Evolutionary conservation across 225 moss, liverwort and hornwort species (phyloP).

Genomic region (Marchantia polymorpha): DNA sequence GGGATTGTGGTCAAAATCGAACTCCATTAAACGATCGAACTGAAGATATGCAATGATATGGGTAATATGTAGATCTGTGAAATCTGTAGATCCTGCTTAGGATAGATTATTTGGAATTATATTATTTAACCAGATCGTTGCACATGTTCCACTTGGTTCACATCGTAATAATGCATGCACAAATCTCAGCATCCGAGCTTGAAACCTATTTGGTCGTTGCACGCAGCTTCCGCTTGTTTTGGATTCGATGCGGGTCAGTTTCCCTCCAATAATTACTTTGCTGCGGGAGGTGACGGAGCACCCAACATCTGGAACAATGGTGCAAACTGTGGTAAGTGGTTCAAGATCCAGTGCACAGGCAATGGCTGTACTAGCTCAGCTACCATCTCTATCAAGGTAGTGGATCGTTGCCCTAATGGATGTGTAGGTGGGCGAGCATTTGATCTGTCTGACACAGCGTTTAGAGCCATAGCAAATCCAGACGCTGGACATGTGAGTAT

Average conservation of each 20-base stretch:
- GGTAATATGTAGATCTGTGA: too few species aligned
- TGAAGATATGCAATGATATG: too few species aligned
- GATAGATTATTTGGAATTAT: too few species aligned
- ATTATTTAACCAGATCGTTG: too few species aligned
- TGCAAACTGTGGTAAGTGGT: conserved; percentile 2
- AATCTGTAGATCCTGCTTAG: too few species aligned
- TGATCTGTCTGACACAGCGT: not conserved
- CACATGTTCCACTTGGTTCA: too few species aligned
- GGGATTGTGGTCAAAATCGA: too few species aligned
- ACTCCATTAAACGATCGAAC: too few species aligned
- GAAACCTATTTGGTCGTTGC: too few species aligned
- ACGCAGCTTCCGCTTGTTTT: conserved; percentile 6
- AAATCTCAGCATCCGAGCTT: too few species aligned
- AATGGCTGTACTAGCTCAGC: not conserved
- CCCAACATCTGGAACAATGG: conserved; percentile 17
- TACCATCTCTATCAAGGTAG: conserved; percentile 1
- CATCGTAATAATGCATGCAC: too few species aligned
- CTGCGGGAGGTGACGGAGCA: conserved; percentile 9
- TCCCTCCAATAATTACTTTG: not conserved
- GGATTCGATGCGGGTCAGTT: conserved; percentile 4
- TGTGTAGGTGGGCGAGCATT: not conserved
- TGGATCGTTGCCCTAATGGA: conserved; percentile 6
- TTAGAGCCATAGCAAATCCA: not conserved
- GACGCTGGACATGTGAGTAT: conserved; percentile 1
- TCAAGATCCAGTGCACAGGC: not conserved